Conservation (phyloP, 1,284 basidiomycete genomes). For the Cerioporus squamosus region DNA sequence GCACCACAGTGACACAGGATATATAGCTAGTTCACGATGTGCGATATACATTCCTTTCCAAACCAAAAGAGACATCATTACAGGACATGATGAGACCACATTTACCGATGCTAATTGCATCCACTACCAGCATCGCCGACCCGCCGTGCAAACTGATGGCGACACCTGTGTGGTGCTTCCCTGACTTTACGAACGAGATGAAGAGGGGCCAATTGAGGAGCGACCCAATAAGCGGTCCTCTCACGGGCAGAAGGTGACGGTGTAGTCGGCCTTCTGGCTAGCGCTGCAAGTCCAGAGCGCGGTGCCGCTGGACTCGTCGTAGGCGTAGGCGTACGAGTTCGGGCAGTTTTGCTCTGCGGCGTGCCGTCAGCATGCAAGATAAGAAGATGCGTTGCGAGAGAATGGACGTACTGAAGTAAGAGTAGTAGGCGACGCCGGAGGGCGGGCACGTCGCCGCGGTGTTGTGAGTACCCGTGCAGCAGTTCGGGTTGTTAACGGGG, state of each 20-base stretch:
- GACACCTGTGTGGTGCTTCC: too few species aligned
- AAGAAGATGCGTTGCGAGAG: background rate
- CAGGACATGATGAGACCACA: too few species aligned
- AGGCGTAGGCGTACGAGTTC: constrained; percentile 53
- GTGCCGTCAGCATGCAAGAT: background rate
- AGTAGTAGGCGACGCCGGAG: constrained; percentile 45
- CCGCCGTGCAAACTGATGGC: too few species aligned
- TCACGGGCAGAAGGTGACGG: constrained; percentile 52
- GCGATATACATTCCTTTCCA: too few species aligned
- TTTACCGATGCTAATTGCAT: too few species aligned
- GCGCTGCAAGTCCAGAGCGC: constrained; percentile 50
- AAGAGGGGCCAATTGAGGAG: too few species aligned
- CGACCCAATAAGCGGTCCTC: too few species aligned
- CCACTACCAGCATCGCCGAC: too few species aligned
- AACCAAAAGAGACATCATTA: too few species aligned
- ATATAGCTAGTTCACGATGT: too few species aligned
- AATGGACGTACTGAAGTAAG: constrained; percentile 46
- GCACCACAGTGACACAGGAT: too few species aligned
- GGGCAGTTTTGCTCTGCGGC: constrained; percentile 46
- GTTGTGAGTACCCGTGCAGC: constrained; percentile 47
- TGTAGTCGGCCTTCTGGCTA: constrained; percentile 43
- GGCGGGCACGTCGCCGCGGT: constrained; percentile 47
- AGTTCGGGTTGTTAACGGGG: constrained; percentile 42
- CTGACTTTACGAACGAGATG: too few species aligned
- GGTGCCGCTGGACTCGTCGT: constrained; percentile 48